Percentiles rank a stretch among this genome's conserved stretches.
These are phyloP conservation scores for Venturiaceae sp. DNA, from an alignment of 2,329 filamentous ascomycete species.

Conservation along the genomic window DNA sequence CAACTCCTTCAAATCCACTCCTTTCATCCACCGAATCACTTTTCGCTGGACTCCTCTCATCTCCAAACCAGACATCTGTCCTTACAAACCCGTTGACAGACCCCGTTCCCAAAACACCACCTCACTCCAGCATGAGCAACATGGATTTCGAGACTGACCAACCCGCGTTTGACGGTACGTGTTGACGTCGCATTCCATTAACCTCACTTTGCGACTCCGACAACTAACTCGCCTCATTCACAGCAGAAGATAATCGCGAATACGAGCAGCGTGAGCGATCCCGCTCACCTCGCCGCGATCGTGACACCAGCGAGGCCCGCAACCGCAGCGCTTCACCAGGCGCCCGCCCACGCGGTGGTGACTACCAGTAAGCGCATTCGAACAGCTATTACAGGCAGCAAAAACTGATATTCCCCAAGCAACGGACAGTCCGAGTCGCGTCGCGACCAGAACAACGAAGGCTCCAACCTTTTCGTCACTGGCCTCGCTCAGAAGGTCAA, in stretches of 20 bases:
- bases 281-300: conserved; percentile 50
- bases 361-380: conserved; percentile 33
- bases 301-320: conserved; percentile 43
- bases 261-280: conserved; percentile 51
- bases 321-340: conserved; percentile 57
- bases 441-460: conserved; percentile 73
- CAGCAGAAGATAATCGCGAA: conserved; percentile 42
- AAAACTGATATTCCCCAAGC: conserved; percentile 22
- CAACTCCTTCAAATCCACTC: neutral
- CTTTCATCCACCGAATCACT: neutral
- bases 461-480: conserved; percentile 97
- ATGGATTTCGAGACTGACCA: conserved; percentile 60
- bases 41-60: neutral
- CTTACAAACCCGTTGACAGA: neutral
- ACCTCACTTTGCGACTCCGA: neutral
- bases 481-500: conserved; percentile 89
- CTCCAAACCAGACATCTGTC: neutral
- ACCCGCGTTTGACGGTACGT: conserved; percentile 56
- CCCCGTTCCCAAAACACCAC: neutral
- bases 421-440: conserved; percentile 10
- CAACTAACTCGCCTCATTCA: conserved; percentile 9
- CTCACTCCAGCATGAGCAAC: conserved; percentile 26
- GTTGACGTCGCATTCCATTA: conserved; percentile 10
- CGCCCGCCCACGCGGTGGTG: conserved; percentile 34
- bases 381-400: conserved; percentile 10